Percentiles rank a stretch among this genome's conserved stretches.
Conservation (phyloP, 192 early-diverging fungal species). For the Coemansia sp. region DNA sequence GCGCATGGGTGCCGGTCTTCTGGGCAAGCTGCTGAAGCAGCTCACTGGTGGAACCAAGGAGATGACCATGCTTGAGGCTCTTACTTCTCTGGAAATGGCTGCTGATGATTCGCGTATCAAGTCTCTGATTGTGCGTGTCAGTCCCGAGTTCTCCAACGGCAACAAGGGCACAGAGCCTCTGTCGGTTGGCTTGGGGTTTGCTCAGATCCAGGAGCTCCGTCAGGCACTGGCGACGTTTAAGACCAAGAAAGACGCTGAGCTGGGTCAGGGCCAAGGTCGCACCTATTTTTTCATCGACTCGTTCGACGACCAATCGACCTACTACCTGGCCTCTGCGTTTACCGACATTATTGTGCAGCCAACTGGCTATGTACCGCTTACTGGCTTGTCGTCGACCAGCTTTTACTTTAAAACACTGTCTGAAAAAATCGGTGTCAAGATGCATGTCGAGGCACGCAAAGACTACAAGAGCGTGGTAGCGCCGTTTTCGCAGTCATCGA, state of each 20-base stretch:
- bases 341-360: slow-evolving; percentile 66
- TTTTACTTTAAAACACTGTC: slow-evolving; percentile 62
- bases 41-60: slow-evolving; percentile 10
- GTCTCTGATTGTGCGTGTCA: slow-evolving; percentile 16
- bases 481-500: slow-evolving; percentile 54
- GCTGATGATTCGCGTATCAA: slow-evolving; percentile 56
- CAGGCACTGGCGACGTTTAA: slow-evolving; percentile 56
- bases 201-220: slow-evolving; percentile 66
- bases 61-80: slow-evolving; percentile 43
- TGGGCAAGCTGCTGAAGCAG: slow-evolving; percentile 5
- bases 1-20: background rate
- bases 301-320: slow-evolving; percentile 65
- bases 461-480: slow-evolving; percentile 63
- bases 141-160: background rate
- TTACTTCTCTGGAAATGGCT: slow-evolving; percentile 51
- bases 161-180: background rate
- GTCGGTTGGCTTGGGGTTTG: slow-evolving; percentile 49
- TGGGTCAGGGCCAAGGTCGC: slow-evolving; percentile 50
- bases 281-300: slow-evolving; percentile 66
- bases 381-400: slow-evolving; percentile 55
- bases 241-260: slow-evolving; percentile 52
- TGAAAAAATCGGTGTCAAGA: slow-evolving; percentile 59
- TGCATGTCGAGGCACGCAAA: slow-evolving; percentile 57
- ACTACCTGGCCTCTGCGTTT: slow-evolving; percentile 67
- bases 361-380: slow-evolving; percentile 59